A percentile compares a stretch with the other conserved stretches of the same genome.
These are phyloP conservation scores for Tolypocladium nubicola DNA, from an alignment of 2,329 filamentous ascomycete genomes.

Conservation along the genomic window DNA sequence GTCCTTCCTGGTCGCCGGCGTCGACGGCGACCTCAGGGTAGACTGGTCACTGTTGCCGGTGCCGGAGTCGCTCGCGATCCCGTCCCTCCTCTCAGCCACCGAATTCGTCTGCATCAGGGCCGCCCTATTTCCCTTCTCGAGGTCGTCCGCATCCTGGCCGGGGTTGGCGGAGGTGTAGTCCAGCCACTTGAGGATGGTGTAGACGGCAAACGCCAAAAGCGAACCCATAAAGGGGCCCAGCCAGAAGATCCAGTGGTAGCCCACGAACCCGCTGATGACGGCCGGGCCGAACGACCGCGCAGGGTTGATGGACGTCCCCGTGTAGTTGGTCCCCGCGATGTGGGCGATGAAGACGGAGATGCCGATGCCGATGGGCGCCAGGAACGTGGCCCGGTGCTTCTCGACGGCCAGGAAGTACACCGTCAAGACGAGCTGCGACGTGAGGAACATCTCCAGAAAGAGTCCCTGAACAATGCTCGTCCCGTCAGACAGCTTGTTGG, in stretches of 20 bases:
- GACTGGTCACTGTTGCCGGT: neutral
- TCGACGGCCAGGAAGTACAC: conserved; percentile 62
- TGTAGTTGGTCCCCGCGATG: conserved; percentile 33
- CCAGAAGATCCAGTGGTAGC: conserved; percentile 46
- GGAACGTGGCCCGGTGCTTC: conserved; percentile 61
- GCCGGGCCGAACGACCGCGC: conserved; percentile 40
- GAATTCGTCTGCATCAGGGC: neutral
- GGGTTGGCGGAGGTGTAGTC: conserved; percentile 41
- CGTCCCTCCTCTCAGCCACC: neutral
- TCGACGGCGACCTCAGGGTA: neutral
- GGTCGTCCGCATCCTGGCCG: conserved; percentile 32
- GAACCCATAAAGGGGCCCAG: conserved; percentile 40
- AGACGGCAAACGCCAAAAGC: conserved; percentile 36
- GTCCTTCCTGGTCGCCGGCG: neutral
- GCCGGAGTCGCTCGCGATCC: neutral
- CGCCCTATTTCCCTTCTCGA: conserved; percentile 10
- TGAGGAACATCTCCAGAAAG: conserved; percentile 59
- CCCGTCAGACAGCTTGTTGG: conserved; percentile 42
- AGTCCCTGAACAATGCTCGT: conserved; percentile 45
- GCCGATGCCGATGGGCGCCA: conserved; percentile 64
- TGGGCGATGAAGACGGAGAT: conserved; percentile 55
- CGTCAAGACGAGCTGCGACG: conserved; percentile 50
- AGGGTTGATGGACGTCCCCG: conserved; percentile 38
- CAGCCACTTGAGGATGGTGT: conserved; percentile 37
- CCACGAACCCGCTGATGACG: conserved; percentile 29